Evolutionary conservation across 148 eudicot species (phyloP), one percentile per base, ranked within the genome.

Genomic region (Rhododendron vialii): DNA sequence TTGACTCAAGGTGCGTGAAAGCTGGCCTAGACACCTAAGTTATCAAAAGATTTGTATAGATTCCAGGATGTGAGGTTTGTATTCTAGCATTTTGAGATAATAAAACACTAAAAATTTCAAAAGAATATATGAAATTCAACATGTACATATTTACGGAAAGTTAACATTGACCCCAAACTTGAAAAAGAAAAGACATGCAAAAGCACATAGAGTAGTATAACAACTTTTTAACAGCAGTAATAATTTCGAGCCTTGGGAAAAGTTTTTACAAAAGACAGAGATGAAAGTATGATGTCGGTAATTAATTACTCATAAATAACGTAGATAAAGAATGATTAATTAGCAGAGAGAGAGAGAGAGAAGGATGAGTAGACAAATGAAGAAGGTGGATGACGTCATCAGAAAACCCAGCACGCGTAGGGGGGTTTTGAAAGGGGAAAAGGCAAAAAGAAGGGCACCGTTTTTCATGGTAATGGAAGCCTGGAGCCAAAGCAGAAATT

Each of bases 311-410:
- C 2, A 9, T 47, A 47, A 47, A 24, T 24, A 7, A n/a, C 30
- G 30, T 9, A 65, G 71, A 65, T 55, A 55, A 55, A 24, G 10
- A 65, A 65, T 65, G 73, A 65, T 10, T 63, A 15, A 33, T 43
- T 7, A 30, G 47, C n/a, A 24, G 7, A 61, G 13, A 12, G 43
- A 38, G 41, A 38, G 43, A 41, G 41, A 3, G 17, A 18, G 43
- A 17, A 47, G 45, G n/a, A 28, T 17, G 13, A 26, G 30, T 26
- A 7, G 85, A 33, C 26, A 69, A 18, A 45, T 15, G 78, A 48
- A 83, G n/a, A 57, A 78, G 43, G 43, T 14, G 87, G 84, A 73
- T 81, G 84, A 82, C 75, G 85, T 82, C 38, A 82, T 82, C 59
- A 61, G 22, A 4, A 22, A 83, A 47, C 8, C 48, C 20, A 74